phyloP scores from a whole-genome alignment of 805 yeast genomes.

The Wickerhamiella parazyma region DNA sequence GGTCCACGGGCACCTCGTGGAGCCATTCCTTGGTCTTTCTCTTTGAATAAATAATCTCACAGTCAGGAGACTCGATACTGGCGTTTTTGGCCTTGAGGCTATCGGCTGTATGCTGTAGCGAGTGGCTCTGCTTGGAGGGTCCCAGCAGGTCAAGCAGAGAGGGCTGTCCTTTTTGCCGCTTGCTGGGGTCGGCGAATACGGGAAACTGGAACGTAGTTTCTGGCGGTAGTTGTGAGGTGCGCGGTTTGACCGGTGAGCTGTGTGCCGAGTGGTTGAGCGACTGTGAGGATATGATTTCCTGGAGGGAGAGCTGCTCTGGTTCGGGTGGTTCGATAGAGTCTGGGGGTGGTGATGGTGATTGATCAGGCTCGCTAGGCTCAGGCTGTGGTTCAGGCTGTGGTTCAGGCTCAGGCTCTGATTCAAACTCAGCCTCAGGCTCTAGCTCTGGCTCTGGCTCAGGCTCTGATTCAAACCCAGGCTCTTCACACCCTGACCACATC shows the following conservation, averaged over 20 bases:
- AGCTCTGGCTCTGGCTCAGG: not conserved
- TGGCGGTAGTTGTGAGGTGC: not conserved
- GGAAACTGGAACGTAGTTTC: not conserved
- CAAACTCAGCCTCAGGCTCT: not conserved
- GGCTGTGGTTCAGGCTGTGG: no score
- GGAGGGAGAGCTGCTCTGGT: not conserved
- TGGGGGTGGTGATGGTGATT: no score
- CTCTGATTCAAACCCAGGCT: no score
- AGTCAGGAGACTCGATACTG: not conserved
- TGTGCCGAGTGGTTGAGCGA: not conserved
- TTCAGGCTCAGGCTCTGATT: no score
- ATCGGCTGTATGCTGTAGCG: not conserved
- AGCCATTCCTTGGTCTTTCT: not conserved
- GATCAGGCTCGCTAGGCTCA: no score
- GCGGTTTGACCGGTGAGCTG: not conserved
- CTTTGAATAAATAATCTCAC: not conserved
- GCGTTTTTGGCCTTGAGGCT: not conserved
- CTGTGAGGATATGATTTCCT: not conserved
- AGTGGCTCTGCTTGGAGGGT: conserved; percentile 1
- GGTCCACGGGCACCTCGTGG: not conserved
- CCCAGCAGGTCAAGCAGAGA: not conserved
- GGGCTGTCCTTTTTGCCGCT: not conserved
- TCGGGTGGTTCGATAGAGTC: not conserved
- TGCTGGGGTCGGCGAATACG: not conserved
- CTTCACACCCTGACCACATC: no score